Percentiles rank a stretch among this genome's conserved stretches.
phyloP scores from a whole-genome alignment of 2,329 filamentous ascomycete species.

The Corynespora cassiicola region DNA sequence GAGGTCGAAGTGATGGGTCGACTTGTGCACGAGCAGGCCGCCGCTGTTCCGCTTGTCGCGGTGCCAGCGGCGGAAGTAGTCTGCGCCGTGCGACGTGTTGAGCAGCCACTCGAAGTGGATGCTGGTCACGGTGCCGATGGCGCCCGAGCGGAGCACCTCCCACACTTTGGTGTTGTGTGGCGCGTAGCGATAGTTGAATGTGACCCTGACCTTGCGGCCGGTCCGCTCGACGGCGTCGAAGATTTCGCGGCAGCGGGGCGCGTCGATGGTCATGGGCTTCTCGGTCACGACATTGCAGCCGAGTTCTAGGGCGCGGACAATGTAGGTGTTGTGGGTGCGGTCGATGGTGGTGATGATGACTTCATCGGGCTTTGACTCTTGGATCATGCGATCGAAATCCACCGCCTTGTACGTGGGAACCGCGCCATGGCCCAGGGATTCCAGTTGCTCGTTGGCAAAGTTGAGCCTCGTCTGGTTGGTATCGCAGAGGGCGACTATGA shows the following conservation, averaged over 20 bases:
- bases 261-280: conserved; percentile 71
- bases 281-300: conserved; percentile 68
- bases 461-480: conserved; percentile 67
- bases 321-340: conserved; percentile 67
- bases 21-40: conserved; percentile 67
- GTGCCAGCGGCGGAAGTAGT: conserved; percentile 70
- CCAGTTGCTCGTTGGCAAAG: conserved; percentile 60
- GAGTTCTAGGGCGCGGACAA: conserved; percentile 64
- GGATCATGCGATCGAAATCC: conserved; percentile 66
- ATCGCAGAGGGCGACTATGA: conserved; percentile 65
- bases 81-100: conserved; percentile 66
- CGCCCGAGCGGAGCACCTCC: conserved; percentile 60
- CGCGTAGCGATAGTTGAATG: conserved; percentile 70
- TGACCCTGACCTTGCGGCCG: conserved; percentile 59
- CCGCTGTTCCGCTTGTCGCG: conserved; percentile 67
- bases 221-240: conserved; percentile 62
- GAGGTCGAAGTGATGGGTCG: conserved; percentile 69
- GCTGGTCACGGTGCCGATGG: conserved; percentile 62
- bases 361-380: conserved; percentile 64
- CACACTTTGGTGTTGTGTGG: conserved; percentile 69
- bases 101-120: conserved; percentile 71
- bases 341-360: conserved; percentile 70
- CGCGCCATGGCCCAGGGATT: conserved; percentile 52
- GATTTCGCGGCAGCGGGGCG: conserved; percentile 60
- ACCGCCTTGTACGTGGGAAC: conserved; percentile 62